Conservation (phyloP, 257 asterid species). For the Solanum stenotomum region DNA sequence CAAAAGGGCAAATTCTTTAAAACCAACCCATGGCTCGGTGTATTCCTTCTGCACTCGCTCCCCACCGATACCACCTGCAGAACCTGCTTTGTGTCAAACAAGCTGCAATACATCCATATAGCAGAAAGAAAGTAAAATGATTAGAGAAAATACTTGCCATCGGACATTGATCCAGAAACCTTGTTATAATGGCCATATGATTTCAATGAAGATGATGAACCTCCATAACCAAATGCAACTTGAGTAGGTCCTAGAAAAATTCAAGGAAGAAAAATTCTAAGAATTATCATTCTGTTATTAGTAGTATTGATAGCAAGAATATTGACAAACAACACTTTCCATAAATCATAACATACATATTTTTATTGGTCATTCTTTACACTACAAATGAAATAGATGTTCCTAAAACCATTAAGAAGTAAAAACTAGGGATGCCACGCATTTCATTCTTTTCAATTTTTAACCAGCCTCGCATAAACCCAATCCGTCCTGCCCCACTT, state of each 20-base stretch:
- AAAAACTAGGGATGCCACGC: too few relatives aligned
- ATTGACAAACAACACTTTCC: background rate
- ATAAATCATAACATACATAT: background rate
- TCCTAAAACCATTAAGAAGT: background rate
- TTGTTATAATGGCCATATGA: conserved; percentile 23
- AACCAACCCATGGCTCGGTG: conserved; percentile 84
- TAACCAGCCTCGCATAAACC: background rate
- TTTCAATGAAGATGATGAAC: conserved; percentile 27
- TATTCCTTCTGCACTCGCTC: conserved; percentile 47
- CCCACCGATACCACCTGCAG: conserved; percentile 28
- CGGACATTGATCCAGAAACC: conserved; percentile 18
- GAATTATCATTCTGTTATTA: background rate
- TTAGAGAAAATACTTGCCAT: conserved; percentile 32
- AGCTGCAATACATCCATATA: background rate
- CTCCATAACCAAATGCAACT: conserved; percentile 64
- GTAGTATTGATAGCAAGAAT: background rate
- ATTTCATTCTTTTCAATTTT: too few relatives aligned
- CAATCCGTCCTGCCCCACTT: background rate
- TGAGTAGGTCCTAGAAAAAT: conserved; percentile 33
- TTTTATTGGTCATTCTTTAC: background rate
- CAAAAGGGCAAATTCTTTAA: background rate
- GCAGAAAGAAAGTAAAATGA: conserved; percentile 4
- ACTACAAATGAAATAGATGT: background rate
- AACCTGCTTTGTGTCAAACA: conserved; percentile 5
- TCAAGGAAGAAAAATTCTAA: conserved; percentile 7